phyloP scores from a whole-genome alignment of 2,329 filamentous ascomycete genomes.

The Knoxdaviesia capensis region DNA sequence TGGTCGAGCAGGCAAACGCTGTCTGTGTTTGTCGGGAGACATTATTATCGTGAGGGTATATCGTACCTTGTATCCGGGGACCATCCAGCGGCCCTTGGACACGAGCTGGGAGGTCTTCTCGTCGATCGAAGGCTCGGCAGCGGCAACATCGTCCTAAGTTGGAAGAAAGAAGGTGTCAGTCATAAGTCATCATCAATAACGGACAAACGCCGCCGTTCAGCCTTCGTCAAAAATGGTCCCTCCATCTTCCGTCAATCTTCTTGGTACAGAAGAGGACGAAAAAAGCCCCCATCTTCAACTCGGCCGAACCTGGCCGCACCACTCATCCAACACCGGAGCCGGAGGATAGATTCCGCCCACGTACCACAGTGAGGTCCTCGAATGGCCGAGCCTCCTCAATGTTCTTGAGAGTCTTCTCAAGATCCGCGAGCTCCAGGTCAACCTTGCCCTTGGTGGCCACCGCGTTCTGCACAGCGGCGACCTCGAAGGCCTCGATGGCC shows the following conservation, averaged over 20 bases:
- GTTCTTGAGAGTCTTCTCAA: constrained; percentile 89
- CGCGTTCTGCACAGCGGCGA: constrained; percentile 89
- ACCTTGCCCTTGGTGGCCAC: constrained; percentile 94
- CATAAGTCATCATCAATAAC: too few species aligned
- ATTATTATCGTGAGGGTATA: background rate
- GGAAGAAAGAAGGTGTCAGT: background rate
- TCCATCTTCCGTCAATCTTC: too few species aligned
- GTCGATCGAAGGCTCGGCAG: constrained; percentile 90
- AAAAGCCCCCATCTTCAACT: too few species aligned
- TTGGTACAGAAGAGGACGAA: too few species aligned
- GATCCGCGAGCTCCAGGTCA: constrained; percentile 80
- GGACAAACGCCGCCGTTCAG: too few species aligned
- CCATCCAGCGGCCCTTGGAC: constrained; percentile 93
- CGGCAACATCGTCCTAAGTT: constrained; percentile 72
- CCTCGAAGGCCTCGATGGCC: constrained; percentile 95
- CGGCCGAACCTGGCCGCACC: too few species aligned
- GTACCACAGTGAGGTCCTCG: constrained; percentile 90
- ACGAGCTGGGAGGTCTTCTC: constrained; percentile 90
- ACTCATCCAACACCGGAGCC: too few species aligned
- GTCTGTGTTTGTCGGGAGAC: too few species aligned
- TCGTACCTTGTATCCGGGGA: constrained; percentile 94
- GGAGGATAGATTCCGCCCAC: constrained; percentile 18
- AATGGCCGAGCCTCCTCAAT: constrained; percentile 92
- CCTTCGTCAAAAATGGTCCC: too few species aligned
- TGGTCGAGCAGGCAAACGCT: background rate